A percentile compares a stretch with the other conserved stretches of the same genome.
Conservation (phyloP, 2,329 filamentous ascomycete genomes). For the Zalaria obscura region DNA sequence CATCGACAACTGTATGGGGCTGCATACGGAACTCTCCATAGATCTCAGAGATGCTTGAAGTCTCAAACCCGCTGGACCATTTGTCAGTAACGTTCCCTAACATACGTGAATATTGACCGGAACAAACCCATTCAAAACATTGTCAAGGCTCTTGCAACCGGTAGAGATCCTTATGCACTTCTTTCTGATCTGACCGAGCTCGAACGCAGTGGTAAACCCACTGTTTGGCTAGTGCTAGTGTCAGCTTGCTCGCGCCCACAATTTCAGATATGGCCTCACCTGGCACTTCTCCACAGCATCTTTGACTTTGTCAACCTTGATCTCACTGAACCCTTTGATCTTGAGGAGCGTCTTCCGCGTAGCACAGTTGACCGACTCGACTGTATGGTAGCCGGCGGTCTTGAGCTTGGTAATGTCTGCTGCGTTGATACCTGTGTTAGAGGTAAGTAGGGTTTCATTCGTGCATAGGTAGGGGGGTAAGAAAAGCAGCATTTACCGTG, state of each 20-base stretch:
- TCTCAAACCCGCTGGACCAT: conserved; percentile 46
- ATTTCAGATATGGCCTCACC: conserved; percentile 21
- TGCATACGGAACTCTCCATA: conserved; percentile 41
- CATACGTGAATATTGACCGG: background rate
- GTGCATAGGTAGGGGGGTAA: too few relatives aligned
- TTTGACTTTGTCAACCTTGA: conserved; percentile 58
- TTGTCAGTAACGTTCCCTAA: background rate
- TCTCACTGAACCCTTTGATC: conserved; percentile 57
- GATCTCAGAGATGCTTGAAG: conserved; percentile 54
- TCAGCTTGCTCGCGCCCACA: background rate
- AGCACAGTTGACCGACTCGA: conserved; percentile 48
- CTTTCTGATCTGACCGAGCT: conserved; percentile 48
- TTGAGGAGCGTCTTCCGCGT: conserved; percentile 47
- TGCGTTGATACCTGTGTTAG: conserved; percentile 40
- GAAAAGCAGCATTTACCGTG: conserved; percentile 32
- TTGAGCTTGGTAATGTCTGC: conserved; percentile 54
- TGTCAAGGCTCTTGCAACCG: conserved; percentile 54
- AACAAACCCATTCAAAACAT: conserved; percentile 45
- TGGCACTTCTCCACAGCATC: conserved; percentile 49
- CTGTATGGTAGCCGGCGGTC: conserved; percentile 46
- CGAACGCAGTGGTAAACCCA: conserved; percentile 52
- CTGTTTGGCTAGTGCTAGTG: background rate
- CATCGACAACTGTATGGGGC: too few relatives aligned
- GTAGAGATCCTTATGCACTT: conserved; percentile 52
- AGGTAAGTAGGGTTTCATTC: conserved; percentile 5